Percentiles rank a stretch among this genome's conserved stretches.
phyloP scores from a whole-genome alignment of 2,329 filamentous ascomycete species.

The Colletotrichum sansevieriae region DNA sequence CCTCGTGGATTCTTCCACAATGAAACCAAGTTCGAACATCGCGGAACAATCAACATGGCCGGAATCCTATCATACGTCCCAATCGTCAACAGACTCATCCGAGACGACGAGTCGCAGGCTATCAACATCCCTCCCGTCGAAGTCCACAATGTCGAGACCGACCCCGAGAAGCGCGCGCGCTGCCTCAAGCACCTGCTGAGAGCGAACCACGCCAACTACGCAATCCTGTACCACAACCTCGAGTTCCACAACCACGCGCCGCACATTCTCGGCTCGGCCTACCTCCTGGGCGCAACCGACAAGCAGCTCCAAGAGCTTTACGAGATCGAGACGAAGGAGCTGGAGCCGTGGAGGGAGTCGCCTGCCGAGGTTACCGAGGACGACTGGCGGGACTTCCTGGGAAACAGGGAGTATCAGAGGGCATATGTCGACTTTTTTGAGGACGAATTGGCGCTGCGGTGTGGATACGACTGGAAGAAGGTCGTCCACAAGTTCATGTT shows the following conservation, averaged over 20 bases:
- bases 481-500: slow-evolving; percentile 84
- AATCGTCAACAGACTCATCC: slow-evolving; percentile 54
- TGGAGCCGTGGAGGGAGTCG: slow-evolving; percentile 86
- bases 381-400: slow-evolving; percentile 90
- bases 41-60: slow-evolving; percentile 35
- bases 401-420: slow-evolving; percentile 84
- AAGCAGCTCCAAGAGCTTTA: slow-evolving; percentile 85
- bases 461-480: slow-evolving; percentile 86
- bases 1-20: background rate
- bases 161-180: slow-evolving; percentile 81
- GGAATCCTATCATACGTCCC: slow-evolving; percentile 59
- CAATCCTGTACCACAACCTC: slow-evolving; percentile 82
- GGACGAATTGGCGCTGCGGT: slow-evolving; percentile 81
- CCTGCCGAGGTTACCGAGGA: slow-evolving; percentile 84
- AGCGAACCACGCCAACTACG: slow-evolving; percentile 91
- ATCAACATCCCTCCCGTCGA: slow-evolving; percentile 76
- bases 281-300: slow-evolving; percentile 81
- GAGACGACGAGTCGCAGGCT: slow-evolving; percentile 48
- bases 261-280: slow-evolving; percentile 87
- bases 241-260: slow-evolving; percentile 86
- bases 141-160: slow-evolving; percentile 83
- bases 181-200: slow-evolving; percentile 91
- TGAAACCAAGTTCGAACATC: background rate
- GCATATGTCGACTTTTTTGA: slow-evolving; percentile 97
- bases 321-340: slow-evolving; percentile 76